A percentile compares a stretch with the other conserved stretches of the same genome.
Evolutionary conservation across 2,329 filamentous ascomycete genomes (phyloP).

Genomic region (Colletotrichum sidae): DNA sequence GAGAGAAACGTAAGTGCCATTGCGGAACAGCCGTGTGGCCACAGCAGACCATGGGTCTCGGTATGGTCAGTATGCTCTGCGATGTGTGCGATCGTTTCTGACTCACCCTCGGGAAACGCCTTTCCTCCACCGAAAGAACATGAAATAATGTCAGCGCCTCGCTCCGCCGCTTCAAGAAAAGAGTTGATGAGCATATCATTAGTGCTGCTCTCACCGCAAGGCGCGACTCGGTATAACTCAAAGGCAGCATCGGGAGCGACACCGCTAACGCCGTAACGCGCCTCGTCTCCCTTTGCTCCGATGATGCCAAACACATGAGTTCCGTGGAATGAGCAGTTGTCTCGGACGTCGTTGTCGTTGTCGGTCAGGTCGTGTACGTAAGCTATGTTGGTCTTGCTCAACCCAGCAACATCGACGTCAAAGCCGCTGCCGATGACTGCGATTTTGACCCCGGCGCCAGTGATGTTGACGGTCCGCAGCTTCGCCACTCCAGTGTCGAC

Average conservation of each 20-base stretch:
- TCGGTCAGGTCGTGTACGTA: constrained; percentile 21
- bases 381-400: constrained; percentile 11
- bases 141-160: constrained; percentile 14
- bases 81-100: rapidly evolving
- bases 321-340: constrained; percentile 14
- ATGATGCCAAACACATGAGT: constrained; percentile 24
- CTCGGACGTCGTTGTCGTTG: constrained; percentile 21
- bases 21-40: constrained; percentile 14
- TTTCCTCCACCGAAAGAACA: constrained; percentile 11
- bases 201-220: constrained; percentile 29
- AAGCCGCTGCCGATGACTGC: constrained; percentile 27
- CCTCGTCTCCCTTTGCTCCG: constrained; percentile 20
- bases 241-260: constrained; percentile 42
- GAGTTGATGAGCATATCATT: constrained; percentile 25
- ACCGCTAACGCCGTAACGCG: constrained; percentile 39
- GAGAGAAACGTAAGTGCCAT: constrained; percentile 21
- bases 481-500: constrained; percentile 39
- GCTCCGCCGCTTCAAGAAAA: constrained; percentile 21
- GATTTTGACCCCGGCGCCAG: constrained; percentile 16
- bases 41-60: constrained; percentile 20
- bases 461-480: constrained; percentile 18
- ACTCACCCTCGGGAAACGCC: constrained; percentile 21
- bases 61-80: background rate
- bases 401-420: constrained; percentile 4
- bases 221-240: constrained; percentile 40